These are phyloP conservation scores for Lentinula detonsa DNA, from an alignment of 768 basidiomycete genomes.

Conservation along the genomic window DNA sequence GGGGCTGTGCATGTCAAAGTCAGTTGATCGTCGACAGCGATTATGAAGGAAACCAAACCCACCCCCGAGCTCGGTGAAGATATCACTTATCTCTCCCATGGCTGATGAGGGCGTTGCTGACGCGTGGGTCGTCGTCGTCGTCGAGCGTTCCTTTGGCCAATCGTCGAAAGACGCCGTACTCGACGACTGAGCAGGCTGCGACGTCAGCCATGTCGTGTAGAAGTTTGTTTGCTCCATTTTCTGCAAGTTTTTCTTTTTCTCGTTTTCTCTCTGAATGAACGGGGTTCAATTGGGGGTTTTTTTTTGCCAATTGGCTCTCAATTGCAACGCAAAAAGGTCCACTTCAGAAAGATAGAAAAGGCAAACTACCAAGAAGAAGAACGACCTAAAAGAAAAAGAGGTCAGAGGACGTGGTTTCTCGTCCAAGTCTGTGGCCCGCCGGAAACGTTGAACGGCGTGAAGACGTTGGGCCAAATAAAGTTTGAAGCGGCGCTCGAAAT, in stretches of 20 bases:
- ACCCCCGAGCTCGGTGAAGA: conserved; percentile 2
- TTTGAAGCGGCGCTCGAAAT: background rate
- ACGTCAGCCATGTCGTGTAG: conserved; percentile 36
- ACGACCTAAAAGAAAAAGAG: background rate
- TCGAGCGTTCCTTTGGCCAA: conserved; percentile 38
- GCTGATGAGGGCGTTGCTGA: background rate
- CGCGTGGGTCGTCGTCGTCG: conserved; percentile 6
- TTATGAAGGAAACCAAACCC: background rate
- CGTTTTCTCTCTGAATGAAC: background rate
- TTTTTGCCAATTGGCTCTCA: background rate
- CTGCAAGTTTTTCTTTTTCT: background rate
- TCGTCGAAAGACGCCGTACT: conserved; percentile 25
- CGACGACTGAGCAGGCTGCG: conserved; percentile 19
- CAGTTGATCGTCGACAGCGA: background rate
- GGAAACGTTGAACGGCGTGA: background rate
- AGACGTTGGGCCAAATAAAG: background rate
- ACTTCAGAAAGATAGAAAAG: background rate
- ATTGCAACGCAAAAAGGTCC: background rate
- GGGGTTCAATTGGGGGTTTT: background rate
- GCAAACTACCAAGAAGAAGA: background rate
- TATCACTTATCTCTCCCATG: background rate
- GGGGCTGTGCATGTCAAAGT: background rate
- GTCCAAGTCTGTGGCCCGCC: background rate
- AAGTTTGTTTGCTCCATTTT: conserved; percentile 23
- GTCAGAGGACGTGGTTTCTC: background rate